A percentile compares a stretch with the other conserved stretches of the same genome.
These are phyloP conservation scores for Alternaria sp. DNA, from an alignment of 2,329 filamentous ascomycete species.

Conservation along the genomic window DNA sequence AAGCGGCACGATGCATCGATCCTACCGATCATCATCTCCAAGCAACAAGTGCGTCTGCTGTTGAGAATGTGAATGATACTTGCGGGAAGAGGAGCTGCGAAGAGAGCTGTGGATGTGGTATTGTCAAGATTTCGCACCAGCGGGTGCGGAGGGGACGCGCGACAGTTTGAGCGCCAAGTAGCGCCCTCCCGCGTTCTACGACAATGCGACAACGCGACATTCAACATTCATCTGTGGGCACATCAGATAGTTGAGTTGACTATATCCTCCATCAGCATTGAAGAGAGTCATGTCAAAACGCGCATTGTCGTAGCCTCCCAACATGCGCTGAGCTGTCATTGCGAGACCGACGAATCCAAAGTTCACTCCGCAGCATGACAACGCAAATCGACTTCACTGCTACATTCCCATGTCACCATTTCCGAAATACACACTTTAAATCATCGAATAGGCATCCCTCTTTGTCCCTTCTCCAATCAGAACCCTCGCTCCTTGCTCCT, in stretches of 20 bases:
- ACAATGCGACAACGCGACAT: background rate
- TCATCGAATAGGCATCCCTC: too few relatives aligned
- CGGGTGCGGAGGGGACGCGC: background rate
- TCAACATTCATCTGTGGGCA: background rate
- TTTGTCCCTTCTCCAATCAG: too few relatives aligned
- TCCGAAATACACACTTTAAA: too few relatives aligned
- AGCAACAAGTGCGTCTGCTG: background rate
- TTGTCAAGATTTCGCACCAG: background rate
- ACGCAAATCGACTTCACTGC: too few relatives aligned
- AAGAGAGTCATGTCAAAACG: too few relatives aligned
- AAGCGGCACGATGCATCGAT: background rate
- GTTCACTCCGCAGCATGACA: too few relatives aligned
- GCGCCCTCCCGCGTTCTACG: background rate
- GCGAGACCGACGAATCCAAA: too few relatives aligned
- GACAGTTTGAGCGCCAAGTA: background rate
- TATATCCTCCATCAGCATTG: too few relatives aligned
- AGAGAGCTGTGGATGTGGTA: background rate
- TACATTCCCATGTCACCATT: too few relatives aligned
- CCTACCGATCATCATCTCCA: background rate
- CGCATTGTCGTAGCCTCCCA: too few relatives aligned
- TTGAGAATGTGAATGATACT: background rate
- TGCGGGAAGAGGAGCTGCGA: background rate
- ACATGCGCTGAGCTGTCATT: too few relatives aligned
- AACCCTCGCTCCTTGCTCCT: too few relatives aligned
- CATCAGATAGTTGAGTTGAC: background rate